Conservation (phyloP, 106 monocot species). For the Amphibolis antarctica region DNA sequence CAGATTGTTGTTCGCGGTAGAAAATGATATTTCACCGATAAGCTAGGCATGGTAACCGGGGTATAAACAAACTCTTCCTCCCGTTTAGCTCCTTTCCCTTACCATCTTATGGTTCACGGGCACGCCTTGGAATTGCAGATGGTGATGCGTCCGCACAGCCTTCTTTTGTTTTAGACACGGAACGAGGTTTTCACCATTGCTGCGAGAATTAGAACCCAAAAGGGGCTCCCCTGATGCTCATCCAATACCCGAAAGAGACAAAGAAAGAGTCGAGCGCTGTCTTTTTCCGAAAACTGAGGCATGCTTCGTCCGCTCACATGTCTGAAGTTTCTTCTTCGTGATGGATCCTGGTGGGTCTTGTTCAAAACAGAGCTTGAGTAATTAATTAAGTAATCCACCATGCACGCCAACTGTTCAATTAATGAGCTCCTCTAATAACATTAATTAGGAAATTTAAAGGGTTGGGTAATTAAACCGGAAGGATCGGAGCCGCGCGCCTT, state of each 20-base stretch:
- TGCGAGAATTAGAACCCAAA: slow-evolving; percentile 3
- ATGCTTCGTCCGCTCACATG: neutral
- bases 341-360: neutral
- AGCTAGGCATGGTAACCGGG: slow-evolving; percentile 22
- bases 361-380: too few species aligned
- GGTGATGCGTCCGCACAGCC: neutral
- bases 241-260: neutral
- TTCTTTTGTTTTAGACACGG: neutral
- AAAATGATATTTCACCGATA: slow-evolving; percentile 48
- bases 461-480: too few species aligned
- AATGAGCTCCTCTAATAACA: too few species aligned
- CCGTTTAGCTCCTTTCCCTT: slow-evolving; percentile 13
- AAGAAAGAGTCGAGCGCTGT: neutral
- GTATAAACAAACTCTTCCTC: slow-evolving; percentile 19
- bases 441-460: too few species aligned
- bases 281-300: neutral
- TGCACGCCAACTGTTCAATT: too few species aligned
- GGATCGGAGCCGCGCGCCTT: neutral
- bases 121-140: slow-evolving; percentile 28
- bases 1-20: slow-evolving; percentile 31
- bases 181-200: neutral
- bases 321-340: neutral
- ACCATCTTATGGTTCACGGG: slow-evolving; percentile 43
- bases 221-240: neutral
- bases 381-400: too few species aligned